A percentile compares a stretch with the other conserved stretches of the same genome.
Conservation (phyloP, 805 yeast genomes). For the Saccharomycopsis fermentans region DNA sequence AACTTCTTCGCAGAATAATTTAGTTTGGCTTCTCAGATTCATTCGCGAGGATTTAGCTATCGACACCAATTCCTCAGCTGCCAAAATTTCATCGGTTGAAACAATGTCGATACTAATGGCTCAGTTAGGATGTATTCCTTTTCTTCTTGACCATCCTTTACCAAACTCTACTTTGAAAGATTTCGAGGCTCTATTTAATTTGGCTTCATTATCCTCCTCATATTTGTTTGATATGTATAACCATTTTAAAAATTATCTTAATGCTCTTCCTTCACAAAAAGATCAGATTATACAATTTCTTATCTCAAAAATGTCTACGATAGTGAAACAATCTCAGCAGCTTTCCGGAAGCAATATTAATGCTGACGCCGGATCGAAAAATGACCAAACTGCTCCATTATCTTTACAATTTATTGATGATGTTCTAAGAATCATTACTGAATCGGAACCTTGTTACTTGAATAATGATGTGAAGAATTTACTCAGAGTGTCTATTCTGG, state of each 20-base stretch:
- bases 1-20: background rate
- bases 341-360: background rate
- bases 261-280: slow-evolving; percentile 20
- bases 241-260: slow-evolving; percentile 18
- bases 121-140: background rate
- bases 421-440: background rate
- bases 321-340: background rate
- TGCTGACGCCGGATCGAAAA: background rate
- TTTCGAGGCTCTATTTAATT: background rate
- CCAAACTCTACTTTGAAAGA: background rate
- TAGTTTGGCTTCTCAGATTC: background rate
- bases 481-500: background rate
- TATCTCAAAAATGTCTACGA: background rate
- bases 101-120: background rate
- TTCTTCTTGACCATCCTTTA: background rate
- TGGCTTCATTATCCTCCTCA: background rate
- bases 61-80: background rate
- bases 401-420: background rate
- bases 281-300: background rate
- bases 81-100: background rate
- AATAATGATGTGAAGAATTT: background rate
- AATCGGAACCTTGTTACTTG: background rate
- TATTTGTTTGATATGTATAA: background rate
- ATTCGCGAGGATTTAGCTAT: background rate
- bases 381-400: background rate